Evolutionary conservation across 1,139 yeast genomes (phyloP).

Genomic region (Dujonia santamariae): DNA sequence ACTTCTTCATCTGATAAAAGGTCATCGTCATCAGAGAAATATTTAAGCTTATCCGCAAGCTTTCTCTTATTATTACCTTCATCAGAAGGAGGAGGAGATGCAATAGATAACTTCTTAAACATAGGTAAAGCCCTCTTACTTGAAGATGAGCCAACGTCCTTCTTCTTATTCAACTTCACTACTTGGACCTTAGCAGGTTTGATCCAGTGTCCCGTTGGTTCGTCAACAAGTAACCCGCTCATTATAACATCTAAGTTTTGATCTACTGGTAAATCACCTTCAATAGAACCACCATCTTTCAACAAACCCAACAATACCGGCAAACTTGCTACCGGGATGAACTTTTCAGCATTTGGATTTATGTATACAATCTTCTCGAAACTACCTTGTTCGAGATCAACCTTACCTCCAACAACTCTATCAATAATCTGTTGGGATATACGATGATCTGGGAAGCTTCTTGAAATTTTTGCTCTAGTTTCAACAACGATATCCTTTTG

Average conservation of each 20-base stretch:
- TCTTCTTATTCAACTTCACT: slow-evolving; percentile 26
- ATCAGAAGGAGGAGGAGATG: slow-evolving; percentile 21
- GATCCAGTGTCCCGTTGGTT: slow-evolving; percentile 38
- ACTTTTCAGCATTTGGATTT: slow-evolving; percentile 51
- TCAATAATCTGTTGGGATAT: slow-evolving; percentile 67
- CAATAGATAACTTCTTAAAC: slow-evolving; percentile 15
- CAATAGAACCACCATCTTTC: slow-evolving; percentile 45
- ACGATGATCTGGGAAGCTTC: slow-evolving; percentile 18
- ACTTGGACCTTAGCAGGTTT: slow-evolving; percentile 36
- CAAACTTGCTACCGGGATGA: slow-evolving; percentile 44
- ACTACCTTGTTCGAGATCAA: slow-evolving; percentile 39
- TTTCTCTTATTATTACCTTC: slow-evolving; percentile 42
- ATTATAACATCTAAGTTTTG: slow-evolving; percentile 57
- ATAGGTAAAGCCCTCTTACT: slow-evolving; percentile 12
- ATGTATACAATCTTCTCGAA: slow-evolving; percentile 55
- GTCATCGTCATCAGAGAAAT: slow-evolving; percentile 50
- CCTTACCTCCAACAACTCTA: slow-evolving; percentile 58
- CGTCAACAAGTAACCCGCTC: slow-evolving; percentile 57
- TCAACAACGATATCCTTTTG: slow-evolving; percentile 41
- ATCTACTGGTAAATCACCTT: slow-evolving; percentile 52
- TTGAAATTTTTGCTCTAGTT: slow-evolving; percentile 24
- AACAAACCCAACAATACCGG: slow-evolving; percentile 39
- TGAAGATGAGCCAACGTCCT: slow-evolving; percentile 5
- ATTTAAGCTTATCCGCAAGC: slow-evolving; percentile 48
- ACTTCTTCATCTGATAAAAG: slow-evolving; percentile 44